Evolutionary conservation across 108 stramenopile species (phyloP), one percentile per base, ranked within the genome.

Genomic region (Pseudonitzschia delicatissima): DNA sequence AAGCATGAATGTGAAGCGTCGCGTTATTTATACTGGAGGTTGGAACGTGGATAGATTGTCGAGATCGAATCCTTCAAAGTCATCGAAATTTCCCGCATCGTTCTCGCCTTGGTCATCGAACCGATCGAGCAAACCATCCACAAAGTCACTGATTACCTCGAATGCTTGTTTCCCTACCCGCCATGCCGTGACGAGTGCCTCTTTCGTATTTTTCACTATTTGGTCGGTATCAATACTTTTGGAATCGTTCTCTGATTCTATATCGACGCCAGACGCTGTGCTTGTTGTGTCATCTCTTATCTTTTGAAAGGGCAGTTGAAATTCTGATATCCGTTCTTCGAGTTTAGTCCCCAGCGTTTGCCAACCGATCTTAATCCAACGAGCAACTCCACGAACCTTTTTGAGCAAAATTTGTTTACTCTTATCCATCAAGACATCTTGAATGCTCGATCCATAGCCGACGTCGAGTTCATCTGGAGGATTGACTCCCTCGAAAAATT

Each of bases 401-500:
- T 87, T 87, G 51, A 69, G 69, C 15, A 87, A 42, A 17, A 92
- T 85, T 49, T 85, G 81, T 12, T 76, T 62, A 4, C 84, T 84
- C 70, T 85, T 82, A 12, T 84, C 83, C 17, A 85, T 75, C 15
- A 90, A 66, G 0, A 90, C 88, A 11, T 90, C 91, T 68, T 90
- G 91, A 29, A 93, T 89, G 26, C 86, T 87, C 5, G 82, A 82
- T 3, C 91, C 91, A 31, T 87, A 87, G 5, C 91, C 91, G 15
- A 93, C 87, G 64, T 93, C 91, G 1, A 93, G 63, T 67, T 93
- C 91, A 65, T 93, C 91, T 1, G 91, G 91, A 15, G 84, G 77
- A 50, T 89, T 83, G 26, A 93, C 88, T 13, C 62, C 71, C 69
- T 88, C 87, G 57, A 93, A 86, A 42, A 93, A 77, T 44, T 93